Base-by-base conservation (phyloP, 169 alveolate species). In the Toxoplasma gondii region DNA sequence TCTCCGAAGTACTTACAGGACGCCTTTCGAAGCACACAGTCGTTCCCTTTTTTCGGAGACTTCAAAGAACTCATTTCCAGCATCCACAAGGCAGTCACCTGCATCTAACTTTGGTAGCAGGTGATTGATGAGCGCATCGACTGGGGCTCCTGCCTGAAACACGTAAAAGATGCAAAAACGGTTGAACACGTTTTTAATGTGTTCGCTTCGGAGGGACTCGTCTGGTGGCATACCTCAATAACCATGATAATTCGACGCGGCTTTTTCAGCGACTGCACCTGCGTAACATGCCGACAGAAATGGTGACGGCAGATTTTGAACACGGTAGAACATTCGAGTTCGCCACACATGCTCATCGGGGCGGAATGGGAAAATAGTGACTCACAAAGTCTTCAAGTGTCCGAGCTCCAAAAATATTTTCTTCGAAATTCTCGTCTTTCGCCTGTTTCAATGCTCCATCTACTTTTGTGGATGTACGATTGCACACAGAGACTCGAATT, bases 31-130 rank as follows among this genome's bases (percentile, higher is more conserved):
- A 29, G 58, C 64, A 91, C 96, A 96, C 12, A 92, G 91, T 39
- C 53, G 90, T 31, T 96, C 93, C 81, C 98, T 92, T 83, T 96
- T 91, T 81, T 96, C 96, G 69, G 98, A 96, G 91, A 96, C 97
- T 93, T 94, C 92, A 92, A 97, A 97, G 97, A 97, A 97, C 92
- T 97, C 98, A 92, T 97, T 97, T 38, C 98, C 98, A 16, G 98
- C 98, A 92, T 97, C 98, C 38, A 97, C 95, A 29, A 97, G 94
- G 43, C 97, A 88, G 88, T 97, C 98, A 34, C 97, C 97, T 17
- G 67, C 29, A 31, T 88, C 96, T 49, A 96, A 95, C 88, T 92
- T 74, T 39, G 94, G 95, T 49, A 96, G 92, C 81, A 96, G 88
- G 44, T 88, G 88, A 5, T 74, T 93, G 29, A 96, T 95, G 54